Conservation (phyloP, 2,329 filamentous ascomycete genomes). For the Claviceps monticola region DNA sequence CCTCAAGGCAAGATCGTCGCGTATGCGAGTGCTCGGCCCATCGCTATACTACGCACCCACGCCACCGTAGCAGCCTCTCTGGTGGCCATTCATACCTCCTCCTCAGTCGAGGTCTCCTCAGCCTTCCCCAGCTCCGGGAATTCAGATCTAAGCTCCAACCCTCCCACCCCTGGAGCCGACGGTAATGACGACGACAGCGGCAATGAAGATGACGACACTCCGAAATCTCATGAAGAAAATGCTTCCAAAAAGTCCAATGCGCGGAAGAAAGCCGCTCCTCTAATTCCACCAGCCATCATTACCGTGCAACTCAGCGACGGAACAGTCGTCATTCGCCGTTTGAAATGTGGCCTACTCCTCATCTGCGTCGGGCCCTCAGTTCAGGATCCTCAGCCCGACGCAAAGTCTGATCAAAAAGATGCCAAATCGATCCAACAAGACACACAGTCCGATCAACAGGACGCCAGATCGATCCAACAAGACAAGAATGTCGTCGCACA, state of each 20-base stretch:
- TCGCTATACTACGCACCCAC: conserved; percentile 45
- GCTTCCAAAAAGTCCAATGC: conserved; percentile 1
- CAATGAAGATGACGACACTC: not conserved
- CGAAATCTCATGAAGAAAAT: not conserved
- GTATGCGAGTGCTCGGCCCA: conserved; percentile 42
- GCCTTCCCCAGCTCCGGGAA: conserved; percentile 25
- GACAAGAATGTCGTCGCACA: not conserved
- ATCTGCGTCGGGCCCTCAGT: conserved; percentile 41
- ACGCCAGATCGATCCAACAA: too few species aligned
- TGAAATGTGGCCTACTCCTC: conserved; percentile 47
- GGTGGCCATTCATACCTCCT: conserved; percentile 41
- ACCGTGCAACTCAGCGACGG: conserved; percentile 45
- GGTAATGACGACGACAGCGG: conserved; percentile 14
- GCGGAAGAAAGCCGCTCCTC: conserved; percentile 4
- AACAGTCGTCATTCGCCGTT: conserved; percentile 43
- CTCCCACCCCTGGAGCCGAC: conserved; percentile 12
- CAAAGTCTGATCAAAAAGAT: conserved; percentile 3
- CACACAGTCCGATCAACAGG: too few species aligned
- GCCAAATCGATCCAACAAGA: too few species aligned
- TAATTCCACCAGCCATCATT: conserved; percentile 28
- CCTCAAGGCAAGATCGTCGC: conserved; percentile 49
- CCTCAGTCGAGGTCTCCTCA: conserved; percentile 26
- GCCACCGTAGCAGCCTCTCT: conserved; percentile 50
- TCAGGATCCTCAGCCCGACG: conserved; percentile 11
- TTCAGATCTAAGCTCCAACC: conserved; percentile 13